Conservation (phyloP, 164 flowering plant species). For the Umbilicus rupestris region DNA sequence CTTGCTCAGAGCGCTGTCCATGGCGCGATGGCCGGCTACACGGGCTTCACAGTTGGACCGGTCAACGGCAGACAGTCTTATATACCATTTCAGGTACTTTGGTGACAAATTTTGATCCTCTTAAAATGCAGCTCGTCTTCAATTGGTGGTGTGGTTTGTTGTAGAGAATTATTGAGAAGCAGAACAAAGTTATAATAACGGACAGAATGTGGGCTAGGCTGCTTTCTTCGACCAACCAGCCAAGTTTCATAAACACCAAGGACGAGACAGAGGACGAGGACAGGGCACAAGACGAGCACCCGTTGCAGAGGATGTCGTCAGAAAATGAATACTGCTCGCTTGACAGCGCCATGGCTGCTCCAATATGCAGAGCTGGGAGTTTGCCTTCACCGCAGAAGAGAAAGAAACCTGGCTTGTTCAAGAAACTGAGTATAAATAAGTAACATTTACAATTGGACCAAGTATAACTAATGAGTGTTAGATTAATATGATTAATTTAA, state of each 20-base stretch:
- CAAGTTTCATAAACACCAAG: background rate
- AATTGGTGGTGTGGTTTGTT: background rate
- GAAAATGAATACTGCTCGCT: background rate
- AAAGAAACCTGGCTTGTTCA: background rate
- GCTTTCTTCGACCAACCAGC: background rate
- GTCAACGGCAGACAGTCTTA: background rate
- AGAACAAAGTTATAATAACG: background rate
- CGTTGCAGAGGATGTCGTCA: background rate
- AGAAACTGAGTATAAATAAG: background rate
- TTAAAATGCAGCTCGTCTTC: background rate
- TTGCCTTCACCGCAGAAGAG: background rate
- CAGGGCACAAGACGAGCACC: background rate
- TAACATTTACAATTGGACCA: too few relatives aligned
- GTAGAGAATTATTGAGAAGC: background rate
- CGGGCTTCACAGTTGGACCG: background rate
- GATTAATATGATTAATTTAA: too few relatives aligned
- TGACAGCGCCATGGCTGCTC: background rate
- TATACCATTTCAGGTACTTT: background rate
- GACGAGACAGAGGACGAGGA: slow-evolving; percentile 5
- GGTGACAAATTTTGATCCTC: background rate
- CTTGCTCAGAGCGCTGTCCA: background rate
- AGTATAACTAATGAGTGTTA: too few relatives aligned
- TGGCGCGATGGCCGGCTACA: background rate
- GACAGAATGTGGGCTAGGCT: background rate
- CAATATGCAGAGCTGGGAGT: background rate